Evolutionary conservation across 2,329 filamentous ascomycete species (phyloP), one percentile per base, ranked within the genome.

Genomic region (Erysiphe pulchra): DNA sequence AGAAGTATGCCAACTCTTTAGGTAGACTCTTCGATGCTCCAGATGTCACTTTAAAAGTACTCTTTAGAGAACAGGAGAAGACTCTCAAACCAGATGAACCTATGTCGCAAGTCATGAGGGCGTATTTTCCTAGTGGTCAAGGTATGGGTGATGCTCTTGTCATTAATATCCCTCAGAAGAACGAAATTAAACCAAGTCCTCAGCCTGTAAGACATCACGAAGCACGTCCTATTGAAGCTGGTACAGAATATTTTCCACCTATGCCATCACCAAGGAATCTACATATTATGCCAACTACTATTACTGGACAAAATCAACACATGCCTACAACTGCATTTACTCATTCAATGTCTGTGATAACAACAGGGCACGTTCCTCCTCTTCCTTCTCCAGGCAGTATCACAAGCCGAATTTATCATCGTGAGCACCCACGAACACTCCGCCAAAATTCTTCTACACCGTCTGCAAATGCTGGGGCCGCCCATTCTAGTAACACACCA

Each of bases 1-100:
- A 75, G 56, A 95, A 95, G 65, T 98, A 95, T 61, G 75, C 77
- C 54, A 95, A 98, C 62, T 92, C 85, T 13, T 68, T 98, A 24
- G 87, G 87, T 44, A 77, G 77, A 54, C 80, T 72, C 45, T 94
- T 86, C 60, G 90, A 98, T 63, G 71, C 90, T 11, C 90, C 90
- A 12, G 90, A 98, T 60, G 71, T 98, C 47, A 76, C 73, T 11
- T 67, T 95, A 51, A 76, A 80, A 50, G 80, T 95, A 53, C 60
- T 70, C 14, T 73, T 80, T n/a, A 71, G 84, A 47, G 78, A 84
- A 54, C 65, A 62, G 37, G 83, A 86, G 56, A 75, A 85, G 41
- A 62, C 72, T 0, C 63, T 98, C 45, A 80, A 80, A 2, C 87
- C 90, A 1, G 90, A 98, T 56, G 90, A 95, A 61, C 70, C 75